Conservation (phyloP, 2,329 filamentous ascomycete genomes). For the Ambrosiella beaveri region DNA sequence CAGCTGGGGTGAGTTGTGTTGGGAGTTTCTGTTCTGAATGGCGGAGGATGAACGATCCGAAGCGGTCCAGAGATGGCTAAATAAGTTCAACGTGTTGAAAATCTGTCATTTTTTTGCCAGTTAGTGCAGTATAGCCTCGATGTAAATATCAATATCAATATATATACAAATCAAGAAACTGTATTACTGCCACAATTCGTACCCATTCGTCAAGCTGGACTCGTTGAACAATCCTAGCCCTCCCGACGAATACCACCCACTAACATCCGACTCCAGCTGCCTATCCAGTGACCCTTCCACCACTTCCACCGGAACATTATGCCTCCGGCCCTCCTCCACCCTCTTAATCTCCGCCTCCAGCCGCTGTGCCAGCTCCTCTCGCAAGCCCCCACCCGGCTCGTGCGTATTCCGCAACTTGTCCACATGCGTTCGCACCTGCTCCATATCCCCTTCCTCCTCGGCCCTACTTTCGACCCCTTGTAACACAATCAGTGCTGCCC, state of each 20-base stretch:
- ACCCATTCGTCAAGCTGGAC: constrained; percentile 16
- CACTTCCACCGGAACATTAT: neutral
- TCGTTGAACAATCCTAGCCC: constrained; percentile 16
- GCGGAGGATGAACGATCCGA: neutral
- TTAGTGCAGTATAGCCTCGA: too few species aligned
- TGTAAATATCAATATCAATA: neutral
- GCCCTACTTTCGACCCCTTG: constrained; percentile 25
- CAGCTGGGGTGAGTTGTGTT: constrained; percentile 5
- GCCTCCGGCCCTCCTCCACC: constrained; percentile 5
- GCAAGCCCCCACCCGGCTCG: constrained; percentile 17
- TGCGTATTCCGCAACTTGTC: constrained; percentile 18
- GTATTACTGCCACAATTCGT: constrained; percentile 13
- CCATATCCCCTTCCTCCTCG: constrained; percentile 20
- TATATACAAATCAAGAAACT: neutral
- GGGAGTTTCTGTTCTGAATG: constrained; percentile 9
- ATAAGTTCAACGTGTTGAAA: too few species aligned
- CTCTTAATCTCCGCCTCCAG: constrained; percentile 18
- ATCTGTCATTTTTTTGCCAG: too few species aligned
- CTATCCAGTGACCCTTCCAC: neutral
- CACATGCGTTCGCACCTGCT: constrained; percentile 19
- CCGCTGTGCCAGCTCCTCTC: constrained; percentile 16
- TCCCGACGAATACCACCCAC: neutral
- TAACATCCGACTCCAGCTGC: neutral
- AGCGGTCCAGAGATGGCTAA: neutral
- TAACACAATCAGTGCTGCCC: constrained; percentile 27